Evolutionary conservation across 495 filamentous ascomycete genomes (phyloP).

Genomic region (Parachaetomium inaequale): DNA sequence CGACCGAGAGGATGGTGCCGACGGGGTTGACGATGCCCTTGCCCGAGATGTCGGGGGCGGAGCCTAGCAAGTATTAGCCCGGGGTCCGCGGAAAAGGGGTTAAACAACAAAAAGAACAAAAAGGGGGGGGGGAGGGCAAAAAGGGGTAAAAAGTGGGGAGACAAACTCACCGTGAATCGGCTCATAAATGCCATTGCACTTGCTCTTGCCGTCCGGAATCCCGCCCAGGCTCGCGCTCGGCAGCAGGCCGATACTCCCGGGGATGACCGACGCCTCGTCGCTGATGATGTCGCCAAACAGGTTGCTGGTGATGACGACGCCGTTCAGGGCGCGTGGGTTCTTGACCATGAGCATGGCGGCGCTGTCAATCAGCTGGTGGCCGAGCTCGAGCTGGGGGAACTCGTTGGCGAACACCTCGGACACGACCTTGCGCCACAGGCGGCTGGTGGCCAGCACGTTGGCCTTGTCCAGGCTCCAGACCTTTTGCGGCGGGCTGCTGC

Average conservation of each 20-base stretch:
- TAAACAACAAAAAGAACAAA: too few species aligned
- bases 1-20: conserved; percentile 80
- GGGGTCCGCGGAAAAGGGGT: too few species aligned
- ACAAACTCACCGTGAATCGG: conserved; percentile 80
- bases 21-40: conserved; percentile 84
- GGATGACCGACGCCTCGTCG: conserved; percentile 95
- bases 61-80: conserved; percentile 39
- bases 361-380: conserved; percentile 91
- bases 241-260: conserved; percentile 76
- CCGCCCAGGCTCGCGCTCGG: conserved; percentile 86
- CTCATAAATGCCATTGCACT: conserved; percentile 89
- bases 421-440: conserved; percentile 87
- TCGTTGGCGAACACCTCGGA: conserved; percentile 77
- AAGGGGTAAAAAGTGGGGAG: too few species aligned
- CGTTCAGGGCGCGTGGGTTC: conserved; percentile 86
- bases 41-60: conserved; percentile 74
- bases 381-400: conserved; percentile 80
- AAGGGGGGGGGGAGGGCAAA: too few species aligned
- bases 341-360: conserved; percentile 98
- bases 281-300: conserved; percentile 95
- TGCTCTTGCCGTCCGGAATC: conserved; percentile 73
- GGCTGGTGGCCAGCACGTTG: conserved; percentile 86
- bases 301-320: conserved; percentile 90
- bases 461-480: conserved; percentile 95
- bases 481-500: conserved; percentile 71